Base-by-base conservation (phyloP, 345 rosid species). In the Boechera stricta region DNA sequence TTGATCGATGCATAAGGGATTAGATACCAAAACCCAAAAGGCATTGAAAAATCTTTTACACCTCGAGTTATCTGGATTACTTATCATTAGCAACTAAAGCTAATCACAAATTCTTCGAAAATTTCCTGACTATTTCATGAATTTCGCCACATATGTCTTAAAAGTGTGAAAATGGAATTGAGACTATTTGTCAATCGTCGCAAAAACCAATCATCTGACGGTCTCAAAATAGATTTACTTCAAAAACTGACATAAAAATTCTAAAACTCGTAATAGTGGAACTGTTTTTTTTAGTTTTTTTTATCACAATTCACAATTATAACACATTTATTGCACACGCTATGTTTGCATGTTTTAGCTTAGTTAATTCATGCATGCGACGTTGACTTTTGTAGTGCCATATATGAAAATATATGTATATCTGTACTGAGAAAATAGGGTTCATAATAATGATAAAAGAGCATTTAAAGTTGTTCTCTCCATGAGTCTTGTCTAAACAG, bases 401-500 rank as follows among this genome's bases (percentile, higher is more conserved):
- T 4, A 44, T 13, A 57, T 59, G 45, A 39, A 36, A 18, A 41
- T 18, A 16, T 10, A 29, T 11, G 51, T 44, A 54, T 49, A 42
- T 58, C 3, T 36, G 48, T 18, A 38, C 49, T 44, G 26, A 69
- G 36, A 45, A 47, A 66, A 28, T 45, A 71, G 72, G 21, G 31
- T 56, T 77, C 54, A 45, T 36, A 36, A 41, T 6, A 45, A 24
- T 39, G 24, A 18, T 51, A 12, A n/a, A 18, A 36, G 60, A 69
- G 65, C 75, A 77, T 54, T 77, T 2, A 77, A 77, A 71, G 77
- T 71, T 64, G 72, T 64, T 71, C 71, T 77, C 80, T 69, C 71
- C 80, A 77, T 77, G 65, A 70, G 80, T 77, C 80, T 77, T 77
- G 75, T 77, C 80, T 77, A 70, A 70, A 77, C 80, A 77, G 80